These are phyloP conservation scores for Albizia julibrissin DNA, from an alignment of 306 rosid genomes.

Conservation along the genomic window DNA sequence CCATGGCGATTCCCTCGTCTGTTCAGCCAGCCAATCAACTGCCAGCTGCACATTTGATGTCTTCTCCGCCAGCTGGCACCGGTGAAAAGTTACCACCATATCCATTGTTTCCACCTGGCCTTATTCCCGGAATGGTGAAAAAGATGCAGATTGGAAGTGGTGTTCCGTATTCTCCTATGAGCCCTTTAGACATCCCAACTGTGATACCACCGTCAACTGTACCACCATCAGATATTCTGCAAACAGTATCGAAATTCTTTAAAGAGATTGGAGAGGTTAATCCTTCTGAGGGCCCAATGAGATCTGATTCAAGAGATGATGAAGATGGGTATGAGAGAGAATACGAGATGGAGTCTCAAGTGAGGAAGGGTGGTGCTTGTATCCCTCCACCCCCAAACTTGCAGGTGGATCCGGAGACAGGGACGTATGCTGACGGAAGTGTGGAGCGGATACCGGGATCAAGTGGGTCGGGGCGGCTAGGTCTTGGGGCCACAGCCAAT, in stretches of 20 bases:
- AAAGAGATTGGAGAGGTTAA: conserved; percentile 96
- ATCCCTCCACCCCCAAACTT: conserved; percentile 90
- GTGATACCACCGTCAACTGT: conserved; percentile 84
- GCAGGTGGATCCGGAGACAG: conserved; percentile 92
- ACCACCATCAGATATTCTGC: conserved; percentile 90
- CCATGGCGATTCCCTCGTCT: conserved; percentile 68
- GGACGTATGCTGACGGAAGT: conserved; percentile 83
- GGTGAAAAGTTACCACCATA: conserved; percentile 84
- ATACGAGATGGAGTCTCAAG: conserved; percentile 41
- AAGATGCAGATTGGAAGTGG: conserved; percentile 99
- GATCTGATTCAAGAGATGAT: conserved; percentile 67
- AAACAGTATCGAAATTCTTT: conserved; percentile 82
- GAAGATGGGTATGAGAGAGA: conserved; percentile 61
- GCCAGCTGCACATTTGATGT: conserved; percentile 57
- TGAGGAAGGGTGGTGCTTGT: conserved; percentile 94
- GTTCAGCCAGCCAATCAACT: conserved; percentile 68
- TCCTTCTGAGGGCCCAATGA: conserved; percentile 89
- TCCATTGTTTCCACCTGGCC: conserved; percentile 97
- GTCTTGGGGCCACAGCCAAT: conserved; percentile 84
- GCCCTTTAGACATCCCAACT: conserved; percentile 95
- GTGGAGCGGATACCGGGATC: conserved; percentile 76
- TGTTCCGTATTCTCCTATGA: conserved; percentile 91
- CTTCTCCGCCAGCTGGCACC: conserved; percentile 49
- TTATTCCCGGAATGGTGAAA: conserved; percentile 96
- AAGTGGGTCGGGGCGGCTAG: conserved; percentile 74